Evolutionary conservation across 2,329 filamentous ascomycete genomes (phyloP), one percentile per base, ranked within the genome.

Genomic region (Paracoccidioides lutzii): DNA sequence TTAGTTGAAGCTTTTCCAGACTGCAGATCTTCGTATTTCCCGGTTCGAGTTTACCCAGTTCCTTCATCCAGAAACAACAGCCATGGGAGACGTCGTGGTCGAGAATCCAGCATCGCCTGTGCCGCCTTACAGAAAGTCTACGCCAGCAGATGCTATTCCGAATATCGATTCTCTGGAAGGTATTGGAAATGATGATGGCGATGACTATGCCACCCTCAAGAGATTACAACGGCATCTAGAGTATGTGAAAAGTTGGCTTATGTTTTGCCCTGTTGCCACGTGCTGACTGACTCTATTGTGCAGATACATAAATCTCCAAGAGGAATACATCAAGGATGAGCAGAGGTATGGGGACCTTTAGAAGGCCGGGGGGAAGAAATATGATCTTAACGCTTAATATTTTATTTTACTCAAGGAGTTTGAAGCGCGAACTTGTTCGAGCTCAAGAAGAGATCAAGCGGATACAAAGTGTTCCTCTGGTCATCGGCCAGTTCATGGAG

Each of bases 301-400:
- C 64, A 89, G 85, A 72, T 88, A 95, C 73, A 95, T 97, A 71
- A 89, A 96, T 74, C 81, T 98, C 65, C 93, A 98, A 76, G 93
- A 98, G 75, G 93, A 98, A 72, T 98, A 98, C 75, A 98, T 98
- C 83, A 98, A 98, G 78, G 93, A 98, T 82, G 93, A 98, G 79
- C 93, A 98, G 77, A 85, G 88, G 86, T 87, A 46, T 55, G 30
- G 22, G 28, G 43, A 14, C 9, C 10, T 53, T 44, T 44, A 52
- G 4, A 9, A 33, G 43, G 33, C 8, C 14, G 12, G 30, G 41
- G 9, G 4, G 14, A n/a, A 12, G 41, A 4, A 28, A 28, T 56
- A 59, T 38, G 60, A 55, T 49, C 46, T 55, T 6, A 15, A 46
- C 67, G 45, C 63, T 52, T 56, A 35, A 40, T 10, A 7, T 49